Conservation (phyloP, 1,284 basidiomycete species). For the Meira nashicola region DNA sequence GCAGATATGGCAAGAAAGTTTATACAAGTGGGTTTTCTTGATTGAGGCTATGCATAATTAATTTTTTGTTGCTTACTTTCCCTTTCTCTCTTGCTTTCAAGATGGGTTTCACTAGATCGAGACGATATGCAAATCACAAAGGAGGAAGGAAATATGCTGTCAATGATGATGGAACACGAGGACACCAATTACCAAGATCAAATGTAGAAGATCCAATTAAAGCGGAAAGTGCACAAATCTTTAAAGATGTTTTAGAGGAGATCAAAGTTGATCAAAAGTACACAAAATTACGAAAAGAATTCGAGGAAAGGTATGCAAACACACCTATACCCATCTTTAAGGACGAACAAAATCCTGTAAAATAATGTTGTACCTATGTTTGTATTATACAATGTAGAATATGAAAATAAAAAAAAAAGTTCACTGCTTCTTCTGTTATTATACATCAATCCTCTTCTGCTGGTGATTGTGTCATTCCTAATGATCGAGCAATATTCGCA, state of each 20-base stretch:
- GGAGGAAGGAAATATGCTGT: constrained; percentile 24
- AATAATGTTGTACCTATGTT: too few relatives aligned
- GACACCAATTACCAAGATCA: neutral
- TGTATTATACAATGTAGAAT: too few relatives aligned
- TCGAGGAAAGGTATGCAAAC: constrained; percentile 8
- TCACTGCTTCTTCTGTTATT: too few relatives aligned
- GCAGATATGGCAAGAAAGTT: constrained; percentile 9
- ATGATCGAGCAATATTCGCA: neutral
- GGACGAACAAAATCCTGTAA: too few relatives aligned
- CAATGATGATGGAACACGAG: constrained; percentile 10
- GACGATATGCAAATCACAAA: constrained; percentile 28
- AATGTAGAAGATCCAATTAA: constrained; percentile 20
- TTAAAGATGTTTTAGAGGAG: constrained; percentile 15
- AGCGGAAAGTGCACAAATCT: constrained; percentile 24
- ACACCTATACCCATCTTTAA: neutral
- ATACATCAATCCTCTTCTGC: neutral
- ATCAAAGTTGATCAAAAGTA: constrained; percentile 19
- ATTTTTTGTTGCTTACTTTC: neutral
- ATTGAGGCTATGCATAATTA: neutral
- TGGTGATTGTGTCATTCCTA: neutral
- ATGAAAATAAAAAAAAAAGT: too few relatives aligned
- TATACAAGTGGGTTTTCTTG: constrained; percentile 6
- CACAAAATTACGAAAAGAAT: constrained; percentile 16
- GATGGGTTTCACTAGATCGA: constrained; percentile 28
- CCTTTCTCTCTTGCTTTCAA: constrained; percentile 23